These are phyloP conservation scores for Emericellopsis cladophorae DNA, from an alignment of 2,329 filamentous ascomycete species.

Conservation along the genomic window DNA sequence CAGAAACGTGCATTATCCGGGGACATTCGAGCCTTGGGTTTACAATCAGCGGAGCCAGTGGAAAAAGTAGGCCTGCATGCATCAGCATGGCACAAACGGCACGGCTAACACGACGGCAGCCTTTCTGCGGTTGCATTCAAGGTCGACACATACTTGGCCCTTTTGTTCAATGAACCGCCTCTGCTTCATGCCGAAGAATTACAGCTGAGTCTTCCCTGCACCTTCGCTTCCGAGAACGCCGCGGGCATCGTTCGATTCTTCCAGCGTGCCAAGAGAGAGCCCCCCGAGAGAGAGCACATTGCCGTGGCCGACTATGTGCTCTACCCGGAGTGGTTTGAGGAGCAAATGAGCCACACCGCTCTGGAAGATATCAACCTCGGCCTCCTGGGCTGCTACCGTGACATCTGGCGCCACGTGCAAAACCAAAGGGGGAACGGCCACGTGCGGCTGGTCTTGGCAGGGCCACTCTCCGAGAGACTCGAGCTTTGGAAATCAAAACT, in stretches of 20 bases:
- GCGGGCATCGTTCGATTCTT: constrained; percentile 23
- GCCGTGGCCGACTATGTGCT: constrained; percentile 16
- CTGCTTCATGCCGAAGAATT: constrained; percentile 22
- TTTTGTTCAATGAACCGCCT: constrained; percentile 16
- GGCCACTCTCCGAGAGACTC: constrained; percentile 10
- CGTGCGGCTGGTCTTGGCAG: constrained; percentile 5
- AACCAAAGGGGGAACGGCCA: constrained; percentile 4
- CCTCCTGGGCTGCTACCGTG: constrained; percentile 14
- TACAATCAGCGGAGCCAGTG: constrained; percentile 6
- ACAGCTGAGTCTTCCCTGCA: constrained; percentile 17
- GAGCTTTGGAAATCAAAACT: constrained; percentile 13
- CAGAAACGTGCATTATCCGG: constrained; percentile 18
- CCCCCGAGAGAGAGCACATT: constrained; percentile 14
- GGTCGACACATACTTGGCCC: constrained; percentile 23
- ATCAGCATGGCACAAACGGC: neutral
- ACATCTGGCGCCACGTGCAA: constrained; percentile 12
- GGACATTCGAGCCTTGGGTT: constrained; percentile 22
- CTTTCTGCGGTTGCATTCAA: constrained; percentile 21
- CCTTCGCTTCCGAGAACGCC: constrained; percentile 22
- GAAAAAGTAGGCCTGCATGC: neutral
- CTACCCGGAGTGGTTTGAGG: constrained; percentile 9
- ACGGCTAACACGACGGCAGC: constrained; percentile 9
- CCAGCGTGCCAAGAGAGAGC: constrained; percentile 16
- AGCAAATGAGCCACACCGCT: constrained; percentile 11
- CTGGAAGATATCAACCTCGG: constrained; percentile 21